Percentiles rank a stretch among this genome's conserved stretches.
phyloP scores from a whole-genome alignment of 2,329 filamentous ascomycete species.

The Septoria linicola region DNA sequence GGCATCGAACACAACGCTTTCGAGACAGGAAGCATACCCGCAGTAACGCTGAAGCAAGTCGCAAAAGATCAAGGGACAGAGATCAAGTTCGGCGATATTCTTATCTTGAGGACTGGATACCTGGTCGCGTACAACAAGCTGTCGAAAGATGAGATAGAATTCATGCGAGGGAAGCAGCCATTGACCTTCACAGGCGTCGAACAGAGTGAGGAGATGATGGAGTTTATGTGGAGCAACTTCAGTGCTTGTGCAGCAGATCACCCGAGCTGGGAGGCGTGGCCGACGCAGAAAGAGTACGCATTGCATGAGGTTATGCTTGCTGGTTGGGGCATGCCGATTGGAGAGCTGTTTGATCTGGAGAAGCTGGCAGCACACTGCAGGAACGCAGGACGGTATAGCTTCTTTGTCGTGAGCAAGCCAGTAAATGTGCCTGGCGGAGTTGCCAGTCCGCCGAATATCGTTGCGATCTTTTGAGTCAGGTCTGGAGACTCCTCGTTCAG shows the following conservation, averaged over 20 bases:
- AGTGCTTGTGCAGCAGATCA: slow-evolving; percentile 41
- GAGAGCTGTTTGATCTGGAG: slow-evolving; percentile 54
- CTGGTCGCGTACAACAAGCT: slow-evolving; percentile 44
- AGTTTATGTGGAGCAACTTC: slow-evolving; percentile 44
- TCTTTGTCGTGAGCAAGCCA: slow-evolving; percentile 52
- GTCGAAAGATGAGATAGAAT: slow-evolving; percentile 40
- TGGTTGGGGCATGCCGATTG: slow-evolving; percentile 53
- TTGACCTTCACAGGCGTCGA: slow-evolving; percentile 52
- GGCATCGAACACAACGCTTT: slow-evolving; percentile 39
- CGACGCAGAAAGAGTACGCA: slow-evolving; percentile 38
- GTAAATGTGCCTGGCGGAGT: slow-evolving; percentile 45
- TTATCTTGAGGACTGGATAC: slow-evolving; percentile 54
- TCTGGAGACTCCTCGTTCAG: not conserved
- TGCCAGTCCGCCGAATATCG: slow-evolving; percentile 42
- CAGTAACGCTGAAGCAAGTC: slow-evolving; percentile 46
- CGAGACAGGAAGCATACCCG: slow-evolving; percentile 37
- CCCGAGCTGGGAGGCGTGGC: slow-evolving; percentile 42
- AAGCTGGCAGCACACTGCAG: slow-evolving; percentile 44
- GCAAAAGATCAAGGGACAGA: slow-evolving; percentile 50
- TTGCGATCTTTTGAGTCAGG: slow-evolving; percentile 40
- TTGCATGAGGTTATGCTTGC: slow-evolving; percentile 51
- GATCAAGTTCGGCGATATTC: slow-evolving; percentile 57
- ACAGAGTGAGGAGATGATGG: slow-evolving; percentile 47
- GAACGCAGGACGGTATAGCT: slow-evolving; percentile 43
- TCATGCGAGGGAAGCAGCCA: slow-evolving; percentile 41